These are phyloP conservation scores for Macrolepiota fuliginosa DNA, from an alignment of 768 basidiomycete genomes.

Conservation along the genomic window DNA sequence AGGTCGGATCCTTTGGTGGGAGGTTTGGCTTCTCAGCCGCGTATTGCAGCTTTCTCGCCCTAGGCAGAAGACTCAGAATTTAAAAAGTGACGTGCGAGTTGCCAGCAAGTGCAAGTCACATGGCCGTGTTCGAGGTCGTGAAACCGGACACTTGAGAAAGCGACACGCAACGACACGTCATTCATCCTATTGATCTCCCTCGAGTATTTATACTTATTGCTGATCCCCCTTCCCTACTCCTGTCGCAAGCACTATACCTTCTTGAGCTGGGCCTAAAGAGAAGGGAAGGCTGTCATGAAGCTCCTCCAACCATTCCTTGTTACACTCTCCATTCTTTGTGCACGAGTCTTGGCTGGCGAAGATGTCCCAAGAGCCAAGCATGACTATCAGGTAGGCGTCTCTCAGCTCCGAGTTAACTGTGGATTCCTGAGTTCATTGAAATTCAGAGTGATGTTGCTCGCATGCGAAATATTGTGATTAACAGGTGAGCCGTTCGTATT, in stretches of 20 bases:
- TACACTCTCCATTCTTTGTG: slow-evolving; percentile 41
- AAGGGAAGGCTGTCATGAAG: slow-evolving; percentile 47
- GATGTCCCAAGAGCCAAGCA: slow-evolving; percentile 53
- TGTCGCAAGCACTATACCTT: not conserved
- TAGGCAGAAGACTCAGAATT: not conserved
- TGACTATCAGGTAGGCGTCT: slow-evolving; percentile 61
- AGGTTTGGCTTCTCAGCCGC: not conserved
- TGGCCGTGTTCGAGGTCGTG: slow-evolving; percentile 5
- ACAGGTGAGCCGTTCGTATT: slow-evolving; percentile 49
- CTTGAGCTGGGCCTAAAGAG: not conserved
- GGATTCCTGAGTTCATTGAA: slow-evolving; percentile 1
- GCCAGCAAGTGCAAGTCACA: slow-evolving; percentile 6
- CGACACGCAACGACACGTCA: slow-evolving; percentile 54
- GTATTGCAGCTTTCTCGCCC: not conserved
- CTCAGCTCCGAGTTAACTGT: not conserved
- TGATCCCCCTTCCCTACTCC: not conserved
- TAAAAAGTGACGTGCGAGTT: not conserved
- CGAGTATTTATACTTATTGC: not conserved
- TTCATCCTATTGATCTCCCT: slow-evolving; percentile 16
- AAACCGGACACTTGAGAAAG: slow-evolving; percentile 20
- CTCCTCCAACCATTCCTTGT: slow-evolving; percentile 49
- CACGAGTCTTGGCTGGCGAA: slow-evolving; percentile 50
- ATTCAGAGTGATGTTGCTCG: slow-evolving; percentile 88
- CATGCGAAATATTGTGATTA: slow-evolving; percentile 90
- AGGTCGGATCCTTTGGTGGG: not conserved